Evolutionary conservation across 1,284 basidiomycete genomes (phyloP), one percentile per base, ranked within the genome.

Genomic region (Ustilago crameri): DNA sequence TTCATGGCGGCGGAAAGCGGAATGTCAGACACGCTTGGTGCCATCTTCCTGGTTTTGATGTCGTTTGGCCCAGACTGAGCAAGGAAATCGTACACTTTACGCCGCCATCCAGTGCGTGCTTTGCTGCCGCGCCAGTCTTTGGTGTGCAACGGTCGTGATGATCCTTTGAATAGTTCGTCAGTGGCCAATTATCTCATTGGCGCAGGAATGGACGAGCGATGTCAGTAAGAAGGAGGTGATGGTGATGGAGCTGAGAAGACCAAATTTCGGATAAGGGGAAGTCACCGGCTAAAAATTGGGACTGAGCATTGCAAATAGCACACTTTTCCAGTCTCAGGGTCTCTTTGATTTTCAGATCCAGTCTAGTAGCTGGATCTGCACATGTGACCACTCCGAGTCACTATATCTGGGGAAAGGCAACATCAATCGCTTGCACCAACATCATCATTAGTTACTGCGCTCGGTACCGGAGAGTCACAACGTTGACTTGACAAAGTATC

Each of bases 311-410:
- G n/a, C n/a, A n/a, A 9, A 10, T 42, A 7, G n/a, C n/a, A n/a
- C 40, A 8, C 20, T 42, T 42, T 42, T 42, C 9, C n/a, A n/a
- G 40, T n/a, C 8, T 22, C 46, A 64, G 54, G 61, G 61, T 57
- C 54, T 37, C 38, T 23, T 41, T 38, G 10, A 42, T 56, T 5
- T 56, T 44, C 45, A 32, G 51, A 51, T 24, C 54, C 61, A 50
- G 54, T 49, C 61, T 57, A 45, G 5, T 64, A 64, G 54, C 61
- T 54, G 61, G 46, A 17, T 20, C 40, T 23, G 18, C 44, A 48
- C 46, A 53, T 53, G 44, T 46, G 47, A 49, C 47, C 23, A 30
- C 30, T 30, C 30, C 30, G 30, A n/a, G n/a, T n/a, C n/a, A n/a
- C n/a, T n/a, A n/a, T n/a, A n/a, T n/a, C n/a, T n/a, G n/a, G n/a